Base-by-base conservation (phyloP, 192 early-diverging fungal species). In the Coemansia sp. region DNA sequence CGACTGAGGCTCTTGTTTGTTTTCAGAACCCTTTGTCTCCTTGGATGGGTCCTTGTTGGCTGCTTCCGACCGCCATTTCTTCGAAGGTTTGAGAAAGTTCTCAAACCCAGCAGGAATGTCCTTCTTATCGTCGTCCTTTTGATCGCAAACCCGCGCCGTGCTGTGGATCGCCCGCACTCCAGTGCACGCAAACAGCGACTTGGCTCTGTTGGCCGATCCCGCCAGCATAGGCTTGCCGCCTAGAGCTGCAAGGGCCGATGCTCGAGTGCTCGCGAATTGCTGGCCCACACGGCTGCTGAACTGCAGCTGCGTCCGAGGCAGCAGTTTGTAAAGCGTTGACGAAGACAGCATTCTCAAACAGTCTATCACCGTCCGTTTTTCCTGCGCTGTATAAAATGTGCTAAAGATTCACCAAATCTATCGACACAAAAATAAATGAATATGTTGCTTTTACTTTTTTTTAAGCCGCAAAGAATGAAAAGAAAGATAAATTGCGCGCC, bases 41-140 rank as follows among this genome's bases (percentile, higher is more conserved):
- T 12, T 24, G 16, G 48, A n/a, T 28, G 24, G 10, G 46, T 23
- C 22, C 6, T 28, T 50, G 48, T 25, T 23, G 72, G 67, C 56
- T 71, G 67, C 56, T 71, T 73, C 32, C 44, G 62, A 38, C 54
- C 16, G 57, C 82, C 84, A 46, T 84, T 84, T 50, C 47, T 49
- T 49, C 24, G 8, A 25, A 25, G 48, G 48, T n/a, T 50, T 28
- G 54, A 89, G 81, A 60, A 90, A 90, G 62, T 84, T 83, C 48
- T 87, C 88, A 60, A 91, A 90, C 0, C 88, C 89, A 54, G 81
- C 85, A 1, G 87, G 90, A 21, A 85, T 54, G 12, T 83, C 42
- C 11, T 71, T 51, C 49, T 72, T 67, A 25, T 56, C 38, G 9
- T 71, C 53, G n/a, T 58, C 53, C 25, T 78, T 54, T 9, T 58